Evolutionary conservation across 1,284 basidiomycete genomes (phyloP).

Genomic region (Mycena citricolor): DNA sequence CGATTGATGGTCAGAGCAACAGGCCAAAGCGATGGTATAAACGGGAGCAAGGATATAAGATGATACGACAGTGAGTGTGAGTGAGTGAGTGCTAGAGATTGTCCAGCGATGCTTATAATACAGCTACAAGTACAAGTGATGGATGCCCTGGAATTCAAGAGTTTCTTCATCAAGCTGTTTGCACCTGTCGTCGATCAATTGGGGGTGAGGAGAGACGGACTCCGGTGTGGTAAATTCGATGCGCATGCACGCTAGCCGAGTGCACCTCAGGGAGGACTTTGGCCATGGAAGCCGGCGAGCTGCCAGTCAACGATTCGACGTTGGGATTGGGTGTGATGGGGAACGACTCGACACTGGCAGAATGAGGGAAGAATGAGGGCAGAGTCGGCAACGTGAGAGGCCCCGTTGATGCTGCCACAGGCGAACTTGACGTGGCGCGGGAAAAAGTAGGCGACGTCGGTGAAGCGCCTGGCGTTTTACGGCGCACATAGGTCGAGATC

Average conservation of each 20-base stretch:
- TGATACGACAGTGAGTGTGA: too few species aligned
- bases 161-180: too few species aligned
- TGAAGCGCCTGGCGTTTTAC: constrained; percentile 71
- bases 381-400: constrained; percentile 62
- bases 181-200: too few species aligned
- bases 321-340: constrained; percentile 41
- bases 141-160: too few species aligned
- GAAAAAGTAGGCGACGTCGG: constrained; percentile 67
- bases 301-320: constrained; percentile 27
- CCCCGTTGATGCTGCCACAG: too few species aligned
- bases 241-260: constrained; percentile 30
- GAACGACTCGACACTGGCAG: constrained; percentile 40
- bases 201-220: constrained; percentile 44
- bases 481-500: constrained; percentile 74
- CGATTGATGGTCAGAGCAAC: too few species aligned
- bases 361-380: constrained; percentile 44
- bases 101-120: too few species aligned
- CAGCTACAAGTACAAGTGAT: too few species aligned
- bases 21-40: too few species aligned
- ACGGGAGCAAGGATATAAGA: too few species aligned
- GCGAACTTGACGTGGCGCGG: constrained; percentile 39
- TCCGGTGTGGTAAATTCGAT: constrained; percentile 37
- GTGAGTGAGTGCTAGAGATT: too few species aligned
- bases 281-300: constrained; percentile 23
- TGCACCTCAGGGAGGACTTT: constrained; percentile 31